Base-by-base conservation (phyloP, 2,329 filamentous ascomycete species). In the Spiromastix sp. region DNA sequence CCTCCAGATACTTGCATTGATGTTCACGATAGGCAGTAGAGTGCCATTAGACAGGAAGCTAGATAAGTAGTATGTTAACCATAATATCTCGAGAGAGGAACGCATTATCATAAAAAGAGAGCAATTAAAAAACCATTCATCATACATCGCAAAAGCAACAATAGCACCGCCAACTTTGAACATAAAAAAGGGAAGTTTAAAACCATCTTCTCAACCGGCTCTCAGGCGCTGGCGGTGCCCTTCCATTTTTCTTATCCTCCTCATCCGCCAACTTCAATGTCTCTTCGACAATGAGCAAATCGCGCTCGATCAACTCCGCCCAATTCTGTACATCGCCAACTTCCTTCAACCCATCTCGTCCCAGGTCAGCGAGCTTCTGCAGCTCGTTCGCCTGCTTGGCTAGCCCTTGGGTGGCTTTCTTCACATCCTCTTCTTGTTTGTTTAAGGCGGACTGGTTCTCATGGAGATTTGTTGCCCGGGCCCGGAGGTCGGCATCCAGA, bases 321-420 rank as follows among this genome's bases (percentile, higher is more conserved):
- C 73, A 78, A 47, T 77, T 77, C 61, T 78, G 74, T 40, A 78
- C 61, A 46, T 78, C 72, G n/a, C 74, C 74, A 42, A 77, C 64
- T 54, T 77, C 72, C 52, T 76, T 77, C 42, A 79, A 47, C 37
- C 70, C 71, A 46, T 69, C 68, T 8, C 67, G 64, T 41, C 68
- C 69, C 44, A 63, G 64, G 41, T 73, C 70, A 16, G 68, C 61
- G 34, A 75, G 54, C 48, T 68, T 71, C 47, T 68, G 63, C 60
- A 69, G 68, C 49, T 70, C 63, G 20, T 63, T 64, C 45, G 64
- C 71, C 52, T 77, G 68, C 49, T 67, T 65, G 25, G 59, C 56
- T 37, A 77, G 50, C 12, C 59, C 60, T 8, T 56, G 56, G n/a
- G 70, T 74, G 42, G 66, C 56, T 44, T 62, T 66, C 27, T 55